phyloP scores from a whole-genome alignment of 2,329 filamentous ascomycete genomes.

The Exophiala viscosa region DNA sequence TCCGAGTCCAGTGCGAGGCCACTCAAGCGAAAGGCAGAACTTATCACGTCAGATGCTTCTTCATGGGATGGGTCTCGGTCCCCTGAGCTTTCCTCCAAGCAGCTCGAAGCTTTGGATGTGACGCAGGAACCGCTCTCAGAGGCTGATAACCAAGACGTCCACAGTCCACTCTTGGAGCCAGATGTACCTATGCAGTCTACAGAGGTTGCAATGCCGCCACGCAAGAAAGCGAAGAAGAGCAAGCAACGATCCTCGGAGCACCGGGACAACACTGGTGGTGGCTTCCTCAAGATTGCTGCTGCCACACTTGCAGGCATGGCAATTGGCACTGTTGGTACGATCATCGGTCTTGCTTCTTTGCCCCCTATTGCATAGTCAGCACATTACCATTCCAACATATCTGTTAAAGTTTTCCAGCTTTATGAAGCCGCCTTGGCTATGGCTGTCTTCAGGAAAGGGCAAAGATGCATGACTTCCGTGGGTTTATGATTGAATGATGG shows the following conservation, averaged over 20 bases:
- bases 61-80: not conserved
- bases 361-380: constrained; percentile 27
- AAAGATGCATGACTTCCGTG: too few species aligned
- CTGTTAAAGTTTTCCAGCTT: too few species aligned
- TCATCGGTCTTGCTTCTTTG: constrained; percentile 40
- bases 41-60: constrained; percentile 27
- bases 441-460: too few species aligned
- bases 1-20: not conserved
- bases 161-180: constrained; percentile 28
- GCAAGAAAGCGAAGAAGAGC: constrained; percentile 20
- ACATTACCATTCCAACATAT: too few species aligned
- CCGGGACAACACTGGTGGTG: constrained; percentile 6
- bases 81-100: not conserved
- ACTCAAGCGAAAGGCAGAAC: constrained; percentile 25
- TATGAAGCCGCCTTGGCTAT: too few species aligned
- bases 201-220: constrained; percentile 8
- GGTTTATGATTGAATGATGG: too few species aligned
- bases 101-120: not conserved
- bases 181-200: constrained; percentile 14
- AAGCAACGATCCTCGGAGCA: constrained; percentile 3
- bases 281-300: constrained; percentile 37
- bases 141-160: not conserved
- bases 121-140: not conserved
- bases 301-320: constrained; percentile 40
- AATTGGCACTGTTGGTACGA: constrained; percentile 41